Conservation (phyloP, 1,139 yeast genomes). For the Blastobotrys aristatus region DNA sequence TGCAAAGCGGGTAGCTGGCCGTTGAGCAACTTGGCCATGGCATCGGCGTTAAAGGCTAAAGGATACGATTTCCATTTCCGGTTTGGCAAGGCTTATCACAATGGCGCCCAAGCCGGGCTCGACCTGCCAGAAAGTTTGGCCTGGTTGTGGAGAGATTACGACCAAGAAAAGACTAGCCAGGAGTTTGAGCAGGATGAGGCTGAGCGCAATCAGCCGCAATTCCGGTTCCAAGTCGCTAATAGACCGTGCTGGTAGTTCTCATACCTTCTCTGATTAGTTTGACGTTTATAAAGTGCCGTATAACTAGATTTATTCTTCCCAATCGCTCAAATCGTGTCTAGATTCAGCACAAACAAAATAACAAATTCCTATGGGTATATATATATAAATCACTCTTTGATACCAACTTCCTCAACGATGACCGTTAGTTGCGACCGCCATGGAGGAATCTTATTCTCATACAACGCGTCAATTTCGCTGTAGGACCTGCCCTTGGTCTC, state of each 20-base stretch:
- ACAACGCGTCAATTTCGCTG: constrained; percentile 49
- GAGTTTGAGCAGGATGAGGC: background rate
- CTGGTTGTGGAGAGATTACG: background rate
- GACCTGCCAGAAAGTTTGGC: background rate
- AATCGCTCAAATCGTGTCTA: no score
- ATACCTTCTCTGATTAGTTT: background rate
- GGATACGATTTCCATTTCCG: background rate
- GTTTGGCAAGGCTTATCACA: background rate
- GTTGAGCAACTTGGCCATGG: background rate
- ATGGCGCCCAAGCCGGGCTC: background rate
- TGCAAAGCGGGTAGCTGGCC: background rate
- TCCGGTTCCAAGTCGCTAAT: background rate
- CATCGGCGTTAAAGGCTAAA: background rate
- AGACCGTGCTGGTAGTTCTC: background rate
- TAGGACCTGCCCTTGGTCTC: constrained; percentile 54
- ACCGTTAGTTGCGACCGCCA: no score
- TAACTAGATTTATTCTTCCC: no score
- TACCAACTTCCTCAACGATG: no score
- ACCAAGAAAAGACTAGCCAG: background rate
- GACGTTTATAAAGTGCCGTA: background rate
- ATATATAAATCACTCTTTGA: no score
- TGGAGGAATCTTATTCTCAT: no score
- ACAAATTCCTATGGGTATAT: no score
- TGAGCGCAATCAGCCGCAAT: background rate
- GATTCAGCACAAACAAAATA: no score